Base-by-base conservation (phyloP, 176 grass and related monocot species). In the Lolium perenne region DNA sequence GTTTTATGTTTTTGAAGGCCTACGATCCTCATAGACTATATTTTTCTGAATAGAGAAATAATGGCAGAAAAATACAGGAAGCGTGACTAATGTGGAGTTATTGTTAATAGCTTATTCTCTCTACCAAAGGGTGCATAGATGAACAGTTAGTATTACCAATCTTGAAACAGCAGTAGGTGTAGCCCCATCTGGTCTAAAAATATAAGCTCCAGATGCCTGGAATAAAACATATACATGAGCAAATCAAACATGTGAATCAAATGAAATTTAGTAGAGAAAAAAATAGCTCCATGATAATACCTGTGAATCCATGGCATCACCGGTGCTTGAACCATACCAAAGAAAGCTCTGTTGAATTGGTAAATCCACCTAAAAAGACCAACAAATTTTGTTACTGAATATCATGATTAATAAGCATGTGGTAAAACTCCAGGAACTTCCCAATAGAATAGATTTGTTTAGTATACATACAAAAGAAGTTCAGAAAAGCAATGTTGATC, bases 161-260 rank as follows among this genome's bases (percentile, higher is more conserved):
- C 67, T 87, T 84, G 95, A 93, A 84, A 90, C 59, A 67, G 51
- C 45, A 76, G 73, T 91, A 3, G 95, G 91, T 55, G 76, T 84
- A 87, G 80, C 25, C 46, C 91, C 93, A 95, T 97, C 85, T 58
- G 93, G 93, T 65, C 93, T 83, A 88, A 97, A 97, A 80, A 97
- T 92, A 83, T 97, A 97, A 13, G 95, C 93, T 86, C 95, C 95
- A 50, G 95, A 97, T 82, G 95, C 89, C 95, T 97, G 86, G 8
- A 68, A 71, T 77, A 53, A 54, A 69, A 79, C 82, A 77, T 56
- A 69, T 22, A 59, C 16, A 48, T 43, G 41, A 22, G 18, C 63
- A 84, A 85, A 17, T 79, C 65, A 86, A 83, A 77, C 58, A 71
- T 15, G 49, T 41, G 25, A 35, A 72, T 71, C 20, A 80, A 6